Conservation (phyloP, 768 basidiomycete genomes). For the Pisolithus albus region DNA sequence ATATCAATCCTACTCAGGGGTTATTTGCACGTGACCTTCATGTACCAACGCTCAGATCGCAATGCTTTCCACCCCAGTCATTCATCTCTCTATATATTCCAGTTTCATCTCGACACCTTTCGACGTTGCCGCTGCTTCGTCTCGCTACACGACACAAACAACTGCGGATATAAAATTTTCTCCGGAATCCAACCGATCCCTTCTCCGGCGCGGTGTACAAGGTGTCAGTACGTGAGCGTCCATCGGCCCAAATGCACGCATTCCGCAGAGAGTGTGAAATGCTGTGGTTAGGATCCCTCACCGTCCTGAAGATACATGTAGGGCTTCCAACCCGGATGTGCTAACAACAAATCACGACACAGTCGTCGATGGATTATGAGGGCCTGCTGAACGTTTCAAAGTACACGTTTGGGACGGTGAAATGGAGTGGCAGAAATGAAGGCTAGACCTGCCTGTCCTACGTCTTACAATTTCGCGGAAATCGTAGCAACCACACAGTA, state of each 20-base stretch:
- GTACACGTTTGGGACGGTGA: slow-evolving; percentile 89
- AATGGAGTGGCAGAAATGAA: background rate
- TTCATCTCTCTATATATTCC: slow-evolving; percentile 3
- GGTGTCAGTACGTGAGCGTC: slow-evolving; percentile 54
- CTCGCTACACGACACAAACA: slow-evolving; percentile 31
- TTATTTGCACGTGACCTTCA: no score
- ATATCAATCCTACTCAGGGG: no score
- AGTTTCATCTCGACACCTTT: slow-evolving; percentile 67
- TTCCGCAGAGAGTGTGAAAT: slow-evolving; percentile 94
- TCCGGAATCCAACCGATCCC: slow-evolving; percentile 46
- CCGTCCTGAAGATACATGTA: slow-evolving; percentile 81
- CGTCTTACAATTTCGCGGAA: slow-evolving; percentile 92
- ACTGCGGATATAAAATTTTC: slow-evolving; percentile 42
- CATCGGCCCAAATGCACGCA: slow-evolving; percentile 61
- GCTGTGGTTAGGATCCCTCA: slow-evolving; percentile 53
- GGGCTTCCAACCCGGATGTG: slow-evolving; percentile 65
- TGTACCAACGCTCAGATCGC: no score
- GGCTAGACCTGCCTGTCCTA: slow-evolving; percentile 56
- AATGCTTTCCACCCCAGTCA: no score
- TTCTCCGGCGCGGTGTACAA: slow-evolving; percentile 63
- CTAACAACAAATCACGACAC: slow-evolving; percentile 68
- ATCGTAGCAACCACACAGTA: slow-evolving; percentile 95
- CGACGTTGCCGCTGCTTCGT: slow-evolving; percentile 23
- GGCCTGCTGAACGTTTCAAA: slow-evolving; percentile 98
- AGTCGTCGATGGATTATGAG: no score